phyloP scores from a whole-genome alignment of 2,329 filamentous ascomycete species.

The Diaporthe caulivora region DNA sequence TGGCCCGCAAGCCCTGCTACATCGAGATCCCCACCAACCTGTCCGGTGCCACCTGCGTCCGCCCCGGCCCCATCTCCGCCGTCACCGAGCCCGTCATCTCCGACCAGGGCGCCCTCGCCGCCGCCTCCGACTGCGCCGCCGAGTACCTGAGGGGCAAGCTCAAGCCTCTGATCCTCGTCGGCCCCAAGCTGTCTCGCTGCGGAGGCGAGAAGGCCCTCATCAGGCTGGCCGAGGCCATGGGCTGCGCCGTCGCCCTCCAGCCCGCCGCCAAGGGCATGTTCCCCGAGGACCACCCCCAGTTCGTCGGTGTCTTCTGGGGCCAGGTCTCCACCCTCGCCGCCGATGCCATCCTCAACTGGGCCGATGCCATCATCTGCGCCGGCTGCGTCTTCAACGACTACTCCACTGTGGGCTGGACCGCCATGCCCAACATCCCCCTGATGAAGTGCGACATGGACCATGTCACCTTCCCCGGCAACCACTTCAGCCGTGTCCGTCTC shows the following conservation, averaged over 20 bases:
- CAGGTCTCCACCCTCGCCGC: conserved; percentile 45
- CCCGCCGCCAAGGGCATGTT: conserved; percentile 48
- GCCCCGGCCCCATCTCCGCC: conserved; percentile 45
- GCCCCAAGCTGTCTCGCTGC: conserved; percentile 43
- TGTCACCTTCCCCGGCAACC: conserved; percentile 44
- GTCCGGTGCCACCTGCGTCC: conserved; percentile 44
- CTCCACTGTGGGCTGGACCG: conserved; percentile 47
- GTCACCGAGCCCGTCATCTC: conserved; percentile 42
- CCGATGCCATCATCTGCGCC: conserved; percentile 45
- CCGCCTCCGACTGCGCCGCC: conserved; percentile 43
- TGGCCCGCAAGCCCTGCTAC: conserved; percentile 45
- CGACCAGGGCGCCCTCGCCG: conserved; percentile 42
- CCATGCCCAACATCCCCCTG: conserved; percentile 45
- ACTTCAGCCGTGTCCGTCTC: conserved; percentile 46
- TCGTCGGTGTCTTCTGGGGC: conserved; percentile 46
- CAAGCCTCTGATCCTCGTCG: conserved; percentile 46
- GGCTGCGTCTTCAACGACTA: conserved; percentile 47
- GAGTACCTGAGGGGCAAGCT: conserved; percentile 44
- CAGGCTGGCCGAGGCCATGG: conserved; percentile 45
- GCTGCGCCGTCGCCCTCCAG: conserved; percentile 46
- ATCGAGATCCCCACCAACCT: conserved; percentile 48
- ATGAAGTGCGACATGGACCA: conserved; percentile 46
- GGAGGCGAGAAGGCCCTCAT: conserved; percentile 43
- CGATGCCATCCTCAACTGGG: conserved; percentile 46
- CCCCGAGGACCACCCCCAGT: conserved; percentile 46